Conservation (phyloP, 2,329 filamentous ascomycete genomes). For the Fusarium staphyleae region DNA sequence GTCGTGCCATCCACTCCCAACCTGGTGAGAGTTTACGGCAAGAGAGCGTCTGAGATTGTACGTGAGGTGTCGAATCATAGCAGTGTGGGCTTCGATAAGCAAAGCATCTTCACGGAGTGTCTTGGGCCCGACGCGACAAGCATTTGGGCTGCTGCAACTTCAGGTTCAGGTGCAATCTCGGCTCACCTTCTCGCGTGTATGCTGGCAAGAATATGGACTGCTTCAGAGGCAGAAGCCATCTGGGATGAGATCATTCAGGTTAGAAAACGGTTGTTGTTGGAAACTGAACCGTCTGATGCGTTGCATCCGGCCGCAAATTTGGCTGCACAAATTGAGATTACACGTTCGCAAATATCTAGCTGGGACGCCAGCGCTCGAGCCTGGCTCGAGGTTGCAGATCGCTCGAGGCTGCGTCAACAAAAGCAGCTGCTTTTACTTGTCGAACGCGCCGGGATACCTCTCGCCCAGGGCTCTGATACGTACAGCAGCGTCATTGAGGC, state of each 20-base stretch:
- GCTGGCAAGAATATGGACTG: conserved; percentile 6
- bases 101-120: neutral
- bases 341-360: too few relatives aligned
- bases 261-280: too few relatives aligned
- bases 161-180: neutral
- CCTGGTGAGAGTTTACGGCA: conserved; percentile 4
- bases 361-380: neutral
- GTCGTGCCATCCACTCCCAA: conserved; percentile 3
- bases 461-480: neutral
- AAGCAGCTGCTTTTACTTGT: too few relatives aligned
- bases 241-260: conserved; percentile 12
- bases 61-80: too few relatives aligned
- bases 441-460: too few relatives aligned
- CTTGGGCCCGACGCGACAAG: conserved; percentile 4
- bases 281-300: too few relatives aligned
- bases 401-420: too few relatives aligned
- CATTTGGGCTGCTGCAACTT: conserved; percentile 18
- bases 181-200: conserved; percentile 15
- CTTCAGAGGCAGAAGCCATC: conserved; percentile 1
- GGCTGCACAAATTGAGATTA: too few relatives aligned
- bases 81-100: conserved; percentile 1
- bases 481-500: neutral
- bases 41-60: conserved; percentile 3
- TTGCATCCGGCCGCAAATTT: too few relatives aligned
- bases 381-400: too few relatives aligned